Base-by-base conservation (phyloP, 192 early-diverging fungal genomes). In the Geosiphon pyriformis region DNA sequence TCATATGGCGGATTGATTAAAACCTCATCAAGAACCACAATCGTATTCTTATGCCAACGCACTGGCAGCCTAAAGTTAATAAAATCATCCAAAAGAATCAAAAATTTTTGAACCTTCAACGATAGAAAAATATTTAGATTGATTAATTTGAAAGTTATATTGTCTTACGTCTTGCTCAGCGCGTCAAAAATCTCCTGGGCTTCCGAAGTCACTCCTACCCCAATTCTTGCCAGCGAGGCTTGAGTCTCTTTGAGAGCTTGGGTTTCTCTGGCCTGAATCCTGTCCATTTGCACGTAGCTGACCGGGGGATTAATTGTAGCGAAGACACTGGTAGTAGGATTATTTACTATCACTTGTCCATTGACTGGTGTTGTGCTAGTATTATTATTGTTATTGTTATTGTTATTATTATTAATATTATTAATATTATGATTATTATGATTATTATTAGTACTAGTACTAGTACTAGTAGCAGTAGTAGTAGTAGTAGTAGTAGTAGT, bases 101-200 rank as follows among this genome's bases (percentile, higher is more conserved):
- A 35, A 25, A 35, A 1, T 20, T 50, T 47, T 50, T 31, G n/a
- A 11, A 20, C 22, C 23, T 29, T 10, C 53, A 35, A n/a, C 26
- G 18, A 52, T 54, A n/a, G 10, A 48, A 58, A 18, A 58, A 68
- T 47, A 27, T 12, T 53, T 59, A 34, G 8, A 65, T 32, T 29
- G 30, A 30, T 23, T 37, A 6, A 18, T 23, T 20, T 25, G 17
- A 35, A 32, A 34, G 2, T 52, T 15, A 31, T 26, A 20, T 32
- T 35, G 22, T 66, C 84, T 69, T 80, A 87, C 76, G 91, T 92
- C 72, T 88, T 90, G 32, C 81, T 83, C 29, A 92, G 68, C 15
- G 90, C 91, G 71, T 92, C 88, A 70, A 92, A 92, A 59, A 92
- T 87, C 26, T 80, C 76, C 73, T 92, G 90, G 6, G 79, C 91